These are phyloP conservation scores for Schizopora paradoxa DNA, from an alignment of 1,284 basidiomycete genomes.

Conservation along the genomic window DNA sequence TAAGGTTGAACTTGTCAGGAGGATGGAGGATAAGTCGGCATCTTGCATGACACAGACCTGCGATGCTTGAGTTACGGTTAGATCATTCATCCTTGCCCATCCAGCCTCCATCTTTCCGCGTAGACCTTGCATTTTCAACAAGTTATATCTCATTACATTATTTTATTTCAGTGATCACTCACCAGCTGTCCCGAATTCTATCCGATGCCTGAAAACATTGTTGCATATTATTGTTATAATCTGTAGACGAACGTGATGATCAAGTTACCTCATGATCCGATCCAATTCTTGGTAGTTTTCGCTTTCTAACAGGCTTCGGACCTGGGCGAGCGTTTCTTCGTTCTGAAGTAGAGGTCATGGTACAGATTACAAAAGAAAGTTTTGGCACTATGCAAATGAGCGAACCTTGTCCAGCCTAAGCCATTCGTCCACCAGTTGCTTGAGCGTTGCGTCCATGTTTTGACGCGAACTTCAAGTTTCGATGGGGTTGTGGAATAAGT, in stretches of 20 bases:
- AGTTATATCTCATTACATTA: slow-evolving; percentile 3
- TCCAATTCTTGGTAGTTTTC: slow-evolving; percentile 47
- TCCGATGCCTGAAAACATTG: slow-evolving; percentile 46
- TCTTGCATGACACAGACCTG: slow-evolving; percentile 45
- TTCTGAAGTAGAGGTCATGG: slow-evolving; percentile 37
- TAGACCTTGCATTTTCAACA: slow-evolving; percentile 44
- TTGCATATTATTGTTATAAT: slow-evolving; percentile 4
- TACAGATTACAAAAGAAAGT: not conserved
- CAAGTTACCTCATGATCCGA: slow-evolving; percentile 48
- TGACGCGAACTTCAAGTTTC: no score
- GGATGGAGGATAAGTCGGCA: slow-evolving; percentile 4
- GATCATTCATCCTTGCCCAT: slow-evolving; percentile 81
- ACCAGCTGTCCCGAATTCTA: slow-evolving; percentile 86
- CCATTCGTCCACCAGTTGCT: slow-evolving; percentile 50
- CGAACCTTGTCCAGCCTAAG: slow-evolving; percentile 47
- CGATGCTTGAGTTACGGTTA: slow-evolving; percentile 77
- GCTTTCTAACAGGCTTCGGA: slow-evolving; percentile 44
- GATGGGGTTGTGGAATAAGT: no score
- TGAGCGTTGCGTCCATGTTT: slow-evolving; percentile 28
- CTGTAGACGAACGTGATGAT: slow-evolving; percentile 4
- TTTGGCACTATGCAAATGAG: not conserved
- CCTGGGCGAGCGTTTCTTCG: slow-evolving; percentile 45
- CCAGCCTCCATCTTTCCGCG: slow-evolving; percentile 82
- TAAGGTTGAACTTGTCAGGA: slow-evolving; percentile 2
- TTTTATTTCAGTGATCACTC: no score